A percentile compares a stretch with the other conserved stretches of the same genome.
These are phyloP conservation scores for Nakazawaea pomicola DNA, from an alignment of 805 yeast species.

Conservation along the genomic window DNA sequence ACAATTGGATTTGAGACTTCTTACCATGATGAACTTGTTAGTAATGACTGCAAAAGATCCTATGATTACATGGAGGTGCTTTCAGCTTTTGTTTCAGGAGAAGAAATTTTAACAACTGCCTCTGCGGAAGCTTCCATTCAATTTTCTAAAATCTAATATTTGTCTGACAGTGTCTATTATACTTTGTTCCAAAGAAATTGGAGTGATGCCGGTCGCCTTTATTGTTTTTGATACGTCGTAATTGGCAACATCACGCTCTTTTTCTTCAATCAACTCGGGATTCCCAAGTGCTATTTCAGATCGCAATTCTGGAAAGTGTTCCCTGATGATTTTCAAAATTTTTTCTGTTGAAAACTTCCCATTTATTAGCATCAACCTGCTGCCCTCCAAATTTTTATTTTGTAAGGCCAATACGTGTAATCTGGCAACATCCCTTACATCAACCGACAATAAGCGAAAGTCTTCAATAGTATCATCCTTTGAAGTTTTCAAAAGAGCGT, in stretches of 20 bases:
- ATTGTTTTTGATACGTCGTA: constrained; percentile 3
- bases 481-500: constrained; percentile 17
- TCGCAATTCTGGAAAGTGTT: constrained; percentile 28
- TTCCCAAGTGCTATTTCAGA: constrained; percentile 33
- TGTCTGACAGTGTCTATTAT: constrained; percentile 12
- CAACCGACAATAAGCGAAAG: constrained; percentile 26
- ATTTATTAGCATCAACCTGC: neutral
- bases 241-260: neutral
- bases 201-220: constrained; percentile 1
- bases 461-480: constrained; percentile 15
- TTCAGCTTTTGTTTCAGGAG: too few species aligned
- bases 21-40: too few species aligned
- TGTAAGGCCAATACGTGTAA: constrained; percentile 40
- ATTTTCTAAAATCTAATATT: neutral
- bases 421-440: constrained; percentile 59
- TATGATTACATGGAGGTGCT: too few species aligned
- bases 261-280: constrained; percentile 24
- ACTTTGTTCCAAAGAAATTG: constrained; percentile 10
- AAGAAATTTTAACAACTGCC: too few species aligned
- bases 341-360: constrained; percentile 17
- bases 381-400: constrained; percentile 12
- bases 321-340: constrained; percentile 28
- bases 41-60: too few species aligned
- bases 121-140: too few species aligned
- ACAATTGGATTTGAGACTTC: too few species aligned